Evolutionary conservation across 2,329 filamentous ascomycete genomes (phyloP), one percentile per base, ranked within the genome.

Genomic region (Talaromyces sp.): DNA sequence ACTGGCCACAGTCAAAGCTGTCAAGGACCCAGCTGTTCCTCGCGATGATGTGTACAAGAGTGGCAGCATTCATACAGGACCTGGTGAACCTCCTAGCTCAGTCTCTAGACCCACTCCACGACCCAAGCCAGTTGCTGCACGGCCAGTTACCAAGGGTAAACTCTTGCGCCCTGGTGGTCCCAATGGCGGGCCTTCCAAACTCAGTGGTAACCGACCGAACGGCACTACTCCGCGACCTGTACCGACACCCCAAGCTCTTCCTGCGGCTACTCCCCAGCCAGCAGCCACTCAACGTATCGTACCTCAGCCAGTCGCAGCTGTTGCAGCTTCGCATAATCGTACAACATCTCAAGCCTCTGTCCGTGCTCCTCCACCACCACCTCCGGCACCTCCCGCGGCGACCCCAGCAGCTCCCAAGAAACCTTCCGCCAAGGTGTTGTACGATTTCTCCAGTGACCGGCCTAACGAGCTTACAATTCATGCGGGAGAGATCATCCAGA

Each of bases 101-200:
- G 83, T 87, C 8, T 97, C 94, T 6, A 89, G 85, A 70, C 92
- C 92, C 1, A 96, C 92, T 61, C 95, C 95, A 0, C 92, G 91
- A 76, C 90, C 88, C 67, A 97, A 94, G 77, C 91, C 91, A 49
- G 86, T 97, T 25, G 88, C 93, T 47, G 90, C 91, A 15, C 91
- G 93, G 71, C 93, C 95, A 1, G 97, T 99, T 72, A 97, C 92
- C 1, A 91, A 89, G 70, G 95, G 95, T 69, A 96, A 96, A 77
- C 87, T 99, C 57, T 91, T 99, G 74, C 92, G 89, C 77, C 93
- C 91, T 61, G 93, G 93, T 69, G 92, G 92, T n/a, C 93, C 92
- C 56, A 88, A 88, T 63, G 92, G 92, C 62, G 87, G 89, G 65
- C 91, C 90, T 31, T 91, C 92, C 17, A 91, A 93, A 75, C 76